Conservation (phyloP, 1,139 yeast species). For the Candida sp. region DNA sequence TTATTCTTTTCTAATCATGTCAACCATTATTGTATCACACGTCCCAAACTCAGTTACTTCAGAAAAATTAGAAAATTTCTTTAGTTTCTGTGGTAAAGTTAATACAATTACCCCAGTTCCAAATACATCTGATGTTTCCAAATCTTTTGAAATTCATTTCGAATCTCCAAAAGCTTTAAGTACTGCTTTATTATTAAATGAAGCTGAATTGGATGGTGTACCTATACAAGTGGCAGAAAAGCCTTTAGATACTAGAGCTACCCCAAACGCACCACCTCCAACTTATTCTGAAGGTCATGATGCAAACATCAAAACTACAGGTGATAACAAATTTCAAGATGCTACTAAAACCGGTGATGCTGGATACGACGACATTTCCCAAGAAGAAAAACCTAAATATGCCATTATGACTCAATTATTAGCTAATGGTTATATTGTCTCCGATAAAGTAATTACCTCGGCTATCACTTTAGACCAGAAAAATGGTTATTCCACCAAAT, state of each 20-base stretch:
- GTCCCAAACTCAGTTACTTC: slow-evolving; percentile 54
- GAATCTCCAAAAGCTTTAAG: slow-evolving; percentile 59
- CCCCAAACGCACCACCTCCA: slow-evolving; percentile 8
- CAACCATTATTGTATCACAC: slow-evolving; percentile 54
- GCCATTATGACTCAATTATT: slow-evolving; percentile 75
- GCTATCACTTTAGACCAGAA: slow-evolving; percentile 62
- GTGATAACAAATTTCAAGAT: slow-evolving; percentile 16
- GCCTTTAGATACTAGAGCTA: slow-evolving; percentile 8
- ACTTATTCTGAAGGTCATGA: slow-evolving; percentile 8
- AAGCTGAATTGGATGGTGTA: slow-evolving; percentile 67
- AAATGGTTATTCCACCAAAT: slow-evolving; percentile 57
- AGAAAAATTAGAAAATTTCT: slow-evolving; percentile 62
- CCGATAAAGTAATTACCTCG: slow-evolving; percentile 59
- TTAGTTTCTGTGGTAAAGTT: slow-evolving; percentile 76
- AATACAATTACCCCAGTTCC: slow-evolving; percentile 36
- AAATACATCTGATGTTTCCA: slow-evolving; percentile 23
- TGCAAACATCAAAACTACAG: slow-evolving; percentile 8
- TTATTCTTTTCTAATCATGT: slow-evolving; percentile 16
- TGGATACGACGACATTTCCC: slow-evolving; percentile 53
- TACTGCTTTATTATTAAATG: slow-evolving; percentile 71
- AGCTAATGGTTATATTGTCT: slow-evolving; percentile 65
- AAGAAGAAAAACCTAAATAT: slow-evolving; percentile 76
- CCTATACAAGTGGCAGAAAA: slow-evolving; percentile 46
- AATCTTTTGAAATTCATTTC: slow-evolving; percentile 49
- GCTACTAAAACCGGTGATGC: slow-evolving; percentile 24